Percentiles rank a stretch among this genome's conserved stretches.
Conservation (phyloP, 768 basidiomycete genomes). For the Boletales sp. region DNA sequence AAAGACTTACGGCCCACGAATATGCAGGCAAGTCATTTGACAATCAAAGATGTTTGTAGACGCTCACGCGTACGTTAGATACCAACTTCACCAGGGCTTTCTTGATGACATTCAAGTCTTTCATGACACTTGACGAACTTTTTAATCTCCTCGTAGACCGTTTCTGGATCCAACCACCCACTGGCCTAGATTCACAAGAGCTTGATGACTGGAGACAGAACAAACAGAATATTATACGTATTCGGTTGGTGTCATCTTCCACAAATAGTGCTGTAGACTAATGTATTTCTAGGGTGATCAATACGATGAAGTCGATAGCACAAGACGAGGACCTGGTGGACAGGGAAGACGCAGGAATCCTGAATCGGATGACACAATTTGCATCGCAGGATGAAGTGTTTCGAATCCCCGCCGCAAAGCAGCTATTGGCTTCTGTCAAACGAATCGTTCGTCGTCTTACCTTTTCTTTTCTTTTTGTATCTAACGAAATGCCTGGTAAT, state of each 20-base stretch:
- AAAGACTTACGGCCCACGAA: slow-evolving; percentile 64
- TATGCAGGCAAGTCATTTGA: slow-evolving; percentile 43
- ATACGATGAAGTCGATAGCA: slow-evolving; percentile 60
- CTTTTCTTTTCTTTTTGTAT: background rate
- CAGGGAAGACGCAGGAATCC: slow-evolving; percentile 48
- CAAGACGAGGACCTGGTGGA: slow-evolving; percentile 52
- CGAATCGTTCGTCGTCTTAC: slow-evolving; percentile 41
- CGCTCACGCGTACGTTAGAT: slow-evolving; percentile 33
- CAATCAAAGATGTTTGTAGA: background rate
- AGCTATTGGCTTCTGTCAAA: slow-evolving; percentile 45
- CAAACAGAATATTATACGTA: slow-evolving; percentile 57
- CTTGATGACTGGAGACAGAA: slow-evolving; percentile 50
- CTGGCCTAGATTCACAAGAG: slow-evolving; percentile 40
- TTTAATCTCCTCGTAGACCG: slow-evolving; percentile 52
- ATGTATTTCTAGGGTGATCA: slow-evolving; percentile 47
- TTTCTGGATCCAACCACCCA: slow-evolving; percentile 55
- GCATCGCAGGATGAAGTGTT: slow-evolving; percentile 39
- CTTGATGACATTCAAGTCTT: slow-evolving; percentile 68
- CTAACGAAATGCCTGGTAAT: slow-evolving; percentile 1
- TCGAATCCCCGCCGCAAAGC: slow-evolving; percentile 44
- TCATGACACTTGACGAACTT: slow-evolving; percentile 53
- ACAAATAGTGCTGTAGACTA: background rate
- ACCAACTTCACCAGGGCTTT: slow-evolving; percentile 57
- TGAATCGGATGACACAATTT: slow-evolving; percentile 54
- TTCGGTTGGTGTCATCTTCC: slow-evolving; percentile 41